A percentile compares a stretch with the other conserved stretches of the same genome.
phyloP scores from a whole-genome alignment of 2,329 filamentous ascomycete species.

The Fusarium falciforme region DNA sequence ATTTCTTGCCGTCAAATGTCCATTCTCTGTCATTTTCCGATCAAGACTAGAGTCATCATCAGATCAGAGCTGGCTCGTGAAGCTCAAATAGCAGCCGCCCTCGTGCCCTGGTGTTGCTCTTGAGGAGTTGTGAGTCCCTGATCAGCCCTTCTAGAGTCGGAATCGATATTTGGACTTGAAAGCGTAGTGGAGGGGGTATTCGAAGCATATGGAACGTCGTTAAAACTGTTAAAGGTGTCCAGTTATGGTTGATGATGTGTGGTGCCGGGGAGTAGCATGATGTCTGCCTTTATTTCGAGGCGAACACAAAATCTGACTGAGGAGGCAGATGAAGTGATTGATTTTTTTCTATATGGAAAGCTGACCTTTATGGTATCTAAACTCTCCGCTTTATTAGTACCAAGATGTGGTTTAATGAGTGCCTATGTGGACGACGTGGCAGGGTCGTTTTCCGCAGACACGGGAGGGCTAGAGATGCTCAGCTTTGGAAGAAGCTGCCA shows the following conservation, averaged over 20 bases:
- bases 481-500: neutral
- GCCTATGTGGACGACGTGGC: neutral
- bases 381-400: neutral
- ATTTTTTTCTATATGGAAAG: too few species aligned
- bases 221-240: neutral
- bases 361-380: neutral
- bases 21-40: neutral
- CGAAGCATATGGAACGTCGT: neutral
- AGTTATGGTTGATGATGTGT: neutral
- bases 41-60: neutral
- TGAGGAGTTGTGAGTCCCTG: neutral
- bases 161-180: neutral
- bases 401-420: neutral
- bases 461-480: neutral
- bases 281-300: neutral
- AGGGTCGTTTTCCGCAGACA: neutral
- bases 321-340: neutral
- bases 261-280: neutral
- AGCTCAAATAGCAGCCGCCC: neutral
- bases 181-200: too few species aligned
- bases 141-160: neutral
- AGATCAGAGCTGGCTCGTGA: neutral
- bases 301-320: neutral
- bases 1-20: neutral
- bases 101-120: neutral